Evolutionary conservation across 257 asterid genomes (phyloP), one percentile per base, ranked within the genome.

Genomic region (Misopates orontium): DNA sequence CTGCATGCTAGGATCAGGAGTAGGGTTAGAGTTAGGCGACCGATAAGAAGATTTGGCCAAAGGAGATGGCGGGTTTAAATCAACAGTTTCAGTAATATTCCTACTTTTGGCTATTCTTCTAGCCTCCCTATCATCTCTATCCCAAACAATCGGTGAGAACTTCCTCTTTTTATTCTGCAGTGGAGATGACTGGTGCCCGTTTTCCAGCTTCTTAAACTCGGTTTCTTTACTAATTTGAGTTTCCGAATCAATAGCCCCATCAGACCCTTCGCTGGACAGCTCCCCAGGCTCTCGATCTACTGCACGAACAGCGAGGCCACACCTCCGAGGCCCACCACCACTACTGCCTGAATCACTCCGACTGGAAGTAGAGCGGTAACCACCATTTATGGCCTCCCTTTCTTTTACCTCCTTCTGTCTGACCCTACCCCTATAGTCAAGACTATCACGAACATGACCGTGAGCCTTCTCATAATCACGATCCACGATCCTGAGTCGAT

Each of bases 261-360:
- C 95, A 77, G 96, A 91, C 14, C 91, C 91, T 76, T 83, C 96
- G 48, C 98, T 82, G 44, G 89, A 86, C 75, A 91, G 73, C 78
- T 91, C 98, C 67, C 98, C 98, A 39, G 96, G 95, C 76, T 91
- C 98, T 44, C 89, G 78, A 70, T 86, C 98, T 48, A 58, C n/a
- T 9, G 71, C 18, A 4, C 24, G 61, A 14, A 56, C 81, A 1
- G 67, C 36, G 75, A 44, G 16, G 39, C 70, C 81, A 45, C 60
- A 31, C 71, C 83, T 74, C 78, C 69, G 67, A 3, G 69, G 73
- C 16, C 62, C 80, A 60, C 84, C 80, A 40, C 76, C 73, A 54
- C 80, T 71, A 50, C 82, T 74, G 20, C 85, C 87, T 0, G 87
- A 86, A 66, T 80, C 83, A 71, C 85, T 80, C 73, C 77, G 73